Evolutionary conservation across 2,329 filamentous ascomycete species (phyloP).

Genomic region (Aspergillus tubingensis): DNA sequence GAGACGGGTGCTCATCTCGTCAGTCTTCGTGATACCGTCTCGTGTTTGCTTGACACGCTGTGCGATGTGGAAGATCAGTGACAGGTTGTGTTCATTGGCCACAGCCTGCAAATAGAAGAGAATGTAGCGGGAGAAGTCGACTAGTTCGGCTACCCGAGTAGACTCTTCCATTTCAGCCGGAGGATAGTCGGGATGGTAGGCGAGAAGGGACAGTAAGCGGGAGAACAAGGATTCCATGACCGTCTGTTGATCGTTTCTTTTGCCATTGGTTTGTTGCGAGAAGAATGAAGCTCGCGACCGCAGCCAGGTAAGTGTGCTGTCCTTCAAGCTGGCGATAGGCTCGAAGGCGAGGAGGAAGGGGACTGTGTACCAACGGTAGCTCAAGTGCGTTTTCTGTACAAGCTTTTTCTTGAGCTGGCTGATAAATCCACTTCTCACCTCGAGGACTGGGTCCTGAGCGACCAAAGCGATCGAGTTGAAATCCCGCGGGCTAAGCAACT

Average conservation of each 20-base stretch:
- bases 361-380: constrained; percentile 83
- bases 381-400: constrained; percentile 64
- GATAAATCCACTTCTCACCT: constrained; percentile 77
- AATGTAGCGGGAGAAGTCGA: constrained; percentile 84
- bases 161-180: constrained; percentile 38
- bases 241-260: constrained; percentile 52
- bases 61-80: constrained; percentile 85
- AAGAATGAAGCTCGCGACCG: constrained; percentile 74
- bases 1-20: constrained; percentile 53
- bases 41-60: constrained; percentile 88
- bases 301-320: constrained; percentile 82
- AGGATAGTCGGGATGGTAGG: constrained; percentile 87
- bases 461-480: constrained; percentile 83
- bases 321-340: constrained; percentile 71
- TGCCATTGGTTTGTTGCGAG: constrained; percentile 44
- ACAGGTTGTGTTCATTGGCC: constrained; percentile 82
- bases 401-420: constrained; percentile 77
- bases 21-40: constrained; percentile 69
- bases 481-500: constrained; percentile 67
- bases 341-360: constrained; percentile 92
- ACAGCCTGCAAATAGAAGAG: constrained; percentile 83
- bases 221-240: constrained; percentile 80
- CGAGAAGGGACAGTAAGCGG: constrained; percentile 80
- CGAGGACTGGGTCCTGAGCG: constrained; percentile 72
- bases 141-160: constrained; percentile 60